phyloP scores from a whole-genome alignment of 129 eudicot genomes.

The Erigeron canadensis region DNA sequence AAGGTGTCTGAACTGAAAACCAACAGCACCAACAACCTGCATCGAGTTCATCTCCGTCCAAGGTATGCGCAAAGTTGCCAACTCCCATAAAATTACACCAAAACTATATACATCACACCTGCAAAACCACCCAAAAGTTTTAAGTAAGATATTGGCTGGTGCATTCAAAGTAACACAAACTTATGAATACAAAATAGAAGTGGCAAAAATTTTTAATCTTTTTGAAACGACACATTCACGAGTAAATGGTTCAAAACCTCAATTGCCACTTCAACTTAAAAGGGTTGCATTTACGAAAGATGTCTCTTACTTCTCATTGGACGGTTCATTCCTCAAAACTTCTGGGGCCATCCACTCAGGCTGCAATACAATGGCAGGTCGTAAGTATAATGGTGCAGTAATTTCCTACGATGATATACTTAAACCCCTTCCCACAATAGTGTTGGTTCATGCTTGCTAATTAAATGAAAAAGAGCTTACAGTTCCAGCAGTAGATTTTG shows the following conservation, averaged over 20 bases:
- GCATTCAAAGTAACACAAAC: background rate
- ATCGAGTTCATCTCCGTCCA: conserved; percentile 92
- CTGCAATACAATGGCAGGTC: conserved; percentile 49
- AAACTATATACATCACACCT: conserved; percentile 84
- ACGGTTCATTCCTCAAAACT: conserved; percentile 86
- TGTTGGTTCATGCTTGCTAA: background rate
- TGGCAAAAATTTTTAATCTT: background rate
- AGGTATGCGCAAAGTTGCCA: conserved; percentile 80
- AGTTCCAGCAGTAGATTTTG: conserved; percentile 97
- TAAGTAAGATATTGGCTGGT: background rate
- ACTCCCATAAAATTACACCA: conserved; percentile 88
- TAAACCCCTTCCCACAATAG: background rate
- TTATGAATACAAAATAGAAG: background rate
- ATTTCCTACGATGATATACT: background rate
- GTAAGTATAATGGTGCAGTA: background rate
- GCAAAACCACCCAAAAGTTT: conserved; percentile 18
- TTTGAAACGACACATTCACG: background rate
- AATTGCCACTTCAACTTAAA: background rate
- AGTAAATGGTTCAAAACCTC: background rate
- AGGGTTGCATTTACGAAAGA: background rate
- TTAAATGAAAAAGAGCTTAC: conserved; percentile 39
- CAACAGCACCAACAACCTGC: conserved; percentile 99
- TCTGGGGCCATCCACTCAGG: conserved; percentile 99
- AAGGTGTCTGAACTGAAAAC: conserved; percentile 74
- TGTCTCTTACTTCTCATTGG: conserved; percentile 84